Conservation (phyloP, 768 basidiomycete species). For the Pleurotus salmoneostramineus region DNA sequence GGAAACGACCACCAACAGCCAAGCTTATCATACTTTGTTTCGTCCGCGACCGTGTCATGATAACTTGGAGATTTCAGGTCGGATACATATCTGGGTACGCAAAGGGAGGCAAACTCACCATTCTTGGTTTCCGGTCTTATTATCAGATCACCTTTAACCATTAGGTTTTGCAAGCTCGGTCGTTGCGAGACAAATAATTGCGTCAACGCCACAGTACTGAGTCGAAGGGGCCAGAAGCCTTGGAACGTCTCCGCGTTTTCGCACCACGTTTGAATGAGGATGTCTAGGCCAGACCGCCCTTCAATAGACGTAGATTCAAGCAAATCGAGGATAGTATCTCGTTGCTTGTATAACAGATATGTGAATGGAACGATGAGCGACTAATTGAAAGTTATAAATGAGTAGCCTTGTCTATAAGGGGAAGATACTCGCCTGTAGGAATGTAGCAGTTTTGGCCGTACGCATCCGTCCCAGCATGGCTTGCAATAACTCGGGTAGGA, state of each 20-base stretch:
- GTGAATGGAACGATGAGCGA: conserved; percentile 92
- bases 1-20: background rate
- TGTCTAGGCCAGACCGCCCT: conserved; percentile 68
- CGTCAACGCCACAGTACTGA: conserved; percentile 80
- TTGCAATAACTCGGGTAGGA: conserved; percentile 81
- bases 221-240: conserved; percentile 88
- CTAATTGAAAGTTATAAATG: conserved; percentile 29
- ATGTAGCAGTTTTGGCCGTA: conserved; percentile 85
- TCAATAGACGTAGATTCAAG: conserved; percentile 65
- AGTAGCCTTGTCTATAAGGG: background rate
- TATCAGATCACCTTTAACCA: conserved; percentile 91
- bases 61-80: conserved; percentile 49
- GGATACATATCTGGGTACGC: conserved; percentile 8
- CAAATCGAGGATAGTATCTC: conserved; percentile 72
- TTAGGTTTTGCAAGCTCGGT: conserved; percentile 60
- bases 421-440: conserved; percentile 58
- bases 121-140: conserved; percentile 76
- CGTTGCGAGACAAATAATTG: conserved; percentile 67
- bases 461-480: conserved; percentile 82
- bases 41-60: conserved; percentile 94
- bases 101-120: conserved; percentile 48
- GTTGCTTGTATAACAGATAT: conserved; percentile 86
- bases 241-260: conserved; percentile 94
- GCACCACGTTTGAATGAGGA: conserved; percentile 91
- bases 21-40: conserved; percentile 61